Base-by-base conservation (phyloP, 1,284 basidiomycete species). In the Rhodotorula sp. region DNA sequence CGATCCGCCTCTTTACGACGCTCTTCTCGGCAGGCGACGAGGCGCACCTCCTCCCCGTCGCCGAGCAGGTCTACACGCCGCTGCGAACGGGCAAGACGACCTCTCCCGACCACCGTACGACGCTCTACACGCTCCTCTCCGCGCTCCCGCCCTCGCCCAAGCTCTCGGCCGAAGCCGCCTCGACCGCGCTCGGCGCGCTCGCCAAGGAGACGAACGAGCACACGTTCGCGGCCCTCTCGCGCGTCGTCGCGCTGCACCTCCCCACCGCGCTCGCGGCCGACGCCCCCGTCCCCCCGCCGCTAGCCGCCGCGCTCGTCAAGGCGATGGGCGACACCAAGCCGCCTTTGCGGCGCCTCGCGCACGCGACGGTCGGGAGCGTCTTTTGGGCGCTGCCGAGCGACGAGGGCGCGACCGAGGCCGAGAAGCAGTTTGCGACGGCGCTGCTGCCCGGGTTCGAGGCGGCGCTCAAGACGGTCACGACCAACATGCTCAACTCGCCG, bases 81-180 rank as follows among this genome's bases (percentile, higher is more conserved):
- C 90, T 92, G 8, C 89, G 90, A 78, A 82, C 88, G 0, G 90
- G 92, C 46, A 97, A 96, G 83, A 91, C 92, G 0, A 84, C 89
- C 0, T 91, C 91, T 3, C 86, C 91, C 5, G 93, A 95, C 71
- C 92, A 97, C 80, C 89, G 93, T n/a, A 81, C 88, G 10, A 85
- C 89, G 0, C 83, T 97, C 16, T 93, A 91, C 81, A 86, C 86
- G 13, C 92, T 97, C 87, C 84, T 93, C 3, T 81, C 85, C 5
- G 81, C 79, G 49, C 74, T 95, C 7, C 81, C 74, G 5, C 16
- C 84, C 2, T 85, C 89, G 1, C 74, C 82, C 4, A 77, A 79
- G 0, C 83, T 87, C 3, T 92, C 91, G 1, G 66, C 80, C 45
- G 60, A 67, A 16, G 63, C 74, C 8, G 42, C 67, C 12, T 21